phyloP scores from a whole-genome alignment of 176 grass and related monocot species.

The Avena insularis region DNA sequence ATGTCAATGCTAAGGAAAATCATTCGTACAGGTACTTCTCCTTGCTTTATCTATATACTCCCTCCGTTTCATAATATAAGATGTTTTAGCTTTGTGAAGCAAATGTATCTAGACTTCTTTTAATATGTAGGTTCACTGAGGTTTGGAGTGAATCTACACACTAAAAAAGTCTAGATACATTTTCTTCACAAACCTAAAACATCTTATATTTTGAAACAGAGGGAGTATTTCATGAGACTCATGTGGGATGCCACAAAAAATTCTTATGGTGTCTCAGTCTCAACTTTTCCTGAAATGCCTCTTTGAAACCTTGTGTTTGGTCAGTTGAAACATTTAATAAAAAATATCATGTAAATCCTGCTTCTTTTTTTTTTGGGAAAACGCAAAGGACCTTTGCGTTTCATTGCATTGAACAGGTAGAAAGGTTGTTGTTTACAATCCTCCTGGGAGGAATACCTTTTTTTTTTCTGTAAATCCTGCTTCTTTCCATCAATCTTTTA shows the following conservation, averaged over 20 bases:
- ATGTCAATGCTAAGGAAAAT: neutral
- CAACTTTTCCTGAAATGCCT: neutral
- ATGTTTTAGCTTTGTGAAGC: too few relatives aligned
- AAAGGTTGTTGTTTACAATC: too few relatives aligned
- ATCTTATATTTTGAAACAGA: too few relatives aligned
- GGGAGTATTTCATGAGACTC: neutral
- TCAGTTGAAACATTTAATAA: constrained; percentile 2
- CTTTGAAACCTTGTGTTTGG: neutral
- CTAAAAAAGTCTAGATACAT: too few relatives aligned
- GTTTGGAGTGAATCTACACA: too few relatives aligned
- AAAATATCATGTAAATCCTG: neutral
- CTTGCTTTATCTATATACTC: neutral
- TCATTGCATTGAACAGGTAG: too few relatives aligned
- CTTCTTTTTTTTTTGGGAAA: neutral
- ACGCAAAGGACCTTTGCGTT: too few relatives aligned
- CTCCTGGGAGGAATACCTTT: too few relatives aligned
- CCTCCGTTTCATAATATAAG: too few relatives aligned
- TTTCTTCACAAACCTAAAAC: too few relatives aligned
- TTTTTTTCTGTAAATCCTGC: neutral
- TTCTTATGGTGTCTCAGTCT: neutral
- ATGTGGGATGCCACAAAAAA: neutral
- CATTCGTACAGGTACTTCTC: neutral
- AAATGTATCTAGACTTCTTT: too few relatives aligned
- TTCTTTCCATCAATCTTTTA: neutral
- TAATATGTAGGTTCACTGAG: too few relatives aligned